A percentile compares a stretch with the other conserved stretches of the same genome.
These are phyloP conservation scores for Claviceps purpurea DNA, from an alignment of 2,329 filamentous ascomycete genomes.

Conservation along the genomic window DNA sequence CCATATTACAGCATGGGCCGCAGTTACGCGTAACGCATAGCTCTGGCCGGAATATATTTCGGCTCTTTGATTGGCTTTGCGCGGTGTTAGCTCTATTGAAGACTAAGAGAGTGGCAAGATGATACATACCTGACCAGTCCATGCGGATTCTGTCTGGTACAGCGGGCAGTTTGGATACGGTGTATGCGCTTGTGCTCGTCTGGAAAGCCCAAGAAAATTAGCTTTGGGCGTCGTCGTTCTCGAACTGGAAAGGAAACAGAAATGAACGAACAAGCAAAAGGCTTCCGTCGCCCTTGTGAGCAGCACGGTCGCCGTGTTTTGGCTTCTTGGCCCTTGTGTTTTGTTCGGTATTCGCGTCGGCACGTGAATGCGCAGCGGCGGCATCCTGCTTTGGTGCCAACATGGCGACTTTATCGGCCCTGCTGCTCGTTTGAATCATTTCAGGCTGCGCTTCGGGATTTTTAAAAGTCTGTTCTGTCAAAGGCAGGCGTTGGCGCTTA, in stretches of 20 bases:
- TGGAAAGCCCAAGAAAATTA: conserved; percentile 21
- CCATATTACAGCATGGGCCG: conserved; percentile 79
- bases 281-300: conserved; percentile 53
- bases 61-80: conserved; percentile 48
- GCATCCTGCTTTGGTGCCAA: conserved; percentile 31
- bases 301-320: conserved; percentile 46
- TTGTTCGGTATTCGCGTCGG: conserved; percentile 36
- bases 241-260: conserved; percentile 12
- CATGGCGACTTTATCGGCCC: conserved; percentile 34
- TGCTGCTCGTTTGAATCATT: conserved; percentile 36
- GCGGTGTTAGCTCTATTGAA: background rate
- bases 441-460: conserved; percentile 38
- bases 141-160: conserved; percentile 65
- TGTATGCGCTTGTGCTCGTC: conserved; percentile 77
- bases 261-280: conserved; percentile 15
- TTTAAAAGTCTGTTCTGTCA: conserved; percentile 43
- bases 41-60: conserved; percentile 51
- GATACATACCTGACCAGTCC: conserved; percentile 50
- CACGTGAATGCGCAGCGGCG: conserved; percentile 27
- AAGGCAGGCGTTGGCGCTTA: conserved; percentile 46
- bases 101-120: background rate
- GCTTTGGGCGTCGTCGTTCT: background rate
- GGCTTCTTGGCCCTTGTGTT: conserved; percentile 49
- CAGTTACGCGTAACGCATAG: conserved; percentile 70
- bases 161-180: conserved; percentile 70